Percentiles rank a stretch among this genome's conserved stretches.
Conservation (phyloP, 352 stramenopile genomes). For the Globisporangium yorkense region DNA sequence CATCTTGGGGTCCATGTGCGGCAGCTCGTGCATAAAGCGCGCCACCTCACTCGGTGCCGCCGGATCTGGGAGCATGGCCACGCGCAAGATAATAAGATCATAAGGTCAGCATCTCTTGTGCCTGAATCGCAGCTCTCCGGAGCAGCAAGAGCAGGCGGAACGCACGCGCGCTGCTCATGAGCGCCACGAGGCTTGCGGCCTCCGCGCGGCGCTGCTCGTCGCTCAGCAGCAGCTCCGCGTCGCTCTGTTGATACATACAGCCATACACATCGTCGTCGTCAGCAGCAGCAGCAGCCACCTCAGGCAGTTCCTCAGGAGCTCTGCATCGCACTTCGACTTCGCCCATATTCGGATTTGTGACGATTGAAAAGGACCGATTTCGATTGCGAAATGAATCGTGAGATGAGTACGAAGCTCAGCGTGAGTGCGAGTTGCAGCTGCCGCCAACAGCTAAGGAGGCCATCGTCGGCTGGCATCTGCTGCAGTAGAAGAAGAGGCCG, state of each 20-base stretch:
- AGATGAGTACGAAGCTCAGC: no score
- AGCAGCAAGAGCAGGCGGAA: background rate
- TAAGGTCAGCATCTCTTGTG: no score
- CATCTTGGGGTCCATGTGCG: constrained; percentile 64
- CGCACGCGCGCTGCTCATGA: constrained; percentile 49
- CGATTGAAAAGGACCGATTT: no score
- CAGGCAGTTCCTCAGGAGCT: no score
- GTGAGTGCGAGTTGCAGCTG: no score
- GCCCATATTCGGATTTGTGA: no score
- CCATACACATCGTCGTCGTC: background rate
- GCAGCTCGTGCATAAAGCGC: constrained; percentile 56
- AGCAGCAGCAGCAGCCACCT: background rate
- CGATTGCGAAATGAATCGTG: no score
- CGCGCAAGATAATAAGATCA: background rate
- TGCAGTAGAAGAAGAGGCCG: no score
- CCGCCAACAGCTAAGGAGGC: no score
- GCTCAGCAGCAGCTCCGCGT: background rate
- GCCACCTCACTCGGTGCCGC: constrained; percentile 53
- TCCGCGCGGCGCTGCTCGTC: constrained; percentile 14
- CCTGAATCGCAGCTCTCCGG: no score
- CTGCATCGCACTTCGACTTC: no score
- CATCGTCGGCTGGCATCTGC: no score
- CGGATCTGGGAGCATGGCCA: constrained; percentile 14
- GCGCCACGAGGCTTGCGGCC: constrained; percentile 24
- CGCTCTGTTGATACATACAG: background rate